A percentile compares a stretch with the other conserved stretches of the same genome.
Conservation (phyloP, 192 early-diverging fungal genomes). For the Coemansia sp. region DNA sequence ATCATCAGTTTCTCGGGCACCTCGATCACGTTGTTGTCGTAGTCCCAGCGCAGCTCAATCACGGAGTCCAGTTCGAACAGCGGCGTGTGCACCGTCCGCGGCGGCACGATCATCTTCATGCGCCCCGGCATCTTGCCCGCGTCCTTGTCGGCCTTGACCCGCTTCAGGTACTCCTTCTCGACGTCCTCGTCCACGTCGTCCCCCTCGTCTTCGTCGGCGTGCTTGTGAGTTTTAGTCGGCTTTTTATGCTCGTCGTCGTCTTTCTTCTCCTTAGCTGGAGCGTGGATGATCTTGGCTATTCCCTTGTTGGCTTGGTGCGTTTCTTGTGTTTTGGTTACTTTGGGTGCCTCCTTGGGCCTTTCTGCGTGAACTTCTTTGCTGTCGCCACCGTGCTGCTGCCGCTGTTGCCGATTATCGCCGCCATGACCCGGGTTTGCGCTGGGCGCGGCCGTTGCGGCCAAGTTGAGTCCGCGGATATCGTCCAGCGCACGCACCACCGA, state of each 20-base stretch:
- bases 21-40: constrained; percentile 52
- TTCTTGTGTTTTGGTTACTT: constrained; percentile 12
- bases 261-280: constrained; percentile 10
- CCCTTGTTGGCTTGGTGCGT: constrained; percentile 9
- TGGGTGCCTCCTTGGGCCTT: constrained; percentile 16
- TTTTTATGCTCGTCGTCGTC: constrained; percentile 18
- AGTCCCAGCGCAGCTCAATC: constrained; percentile 52
- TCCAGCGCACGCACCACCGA: constrained; percentile 1
- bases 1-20: constrained; percentile 54
- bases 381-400: constrained; percentile 2
- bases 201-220: constrained; percentile 23
- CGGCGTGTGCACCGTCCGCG: constrained; percentile 51
- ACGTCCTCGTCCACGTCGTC: constrained; percentile 30
- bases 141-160: constrained; percentile 49
- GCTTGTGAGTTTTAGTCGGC: constrained; percentile 45
- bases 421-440: constrained; percentile 9
- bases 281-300: not conserved
- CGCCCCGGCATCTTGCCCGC: constrained; percentile 49
- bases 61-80: constrained; percentile 54
- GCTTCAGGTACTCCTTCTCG: constrained; percentile 42
- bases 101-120: constrained; percentile 54
- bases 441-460: constrained; percentile 6
- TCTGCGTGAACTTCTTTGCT: constrained; percentile 8
- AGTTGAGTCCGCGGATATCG: constrained; percentile 3
- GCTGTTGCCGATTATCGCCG: constrained; percentile 15